Conservation (phyloP, 2,329 filamentous ascomycete species). For the Nothophaeocryptopus gaeumannii region DNA sequence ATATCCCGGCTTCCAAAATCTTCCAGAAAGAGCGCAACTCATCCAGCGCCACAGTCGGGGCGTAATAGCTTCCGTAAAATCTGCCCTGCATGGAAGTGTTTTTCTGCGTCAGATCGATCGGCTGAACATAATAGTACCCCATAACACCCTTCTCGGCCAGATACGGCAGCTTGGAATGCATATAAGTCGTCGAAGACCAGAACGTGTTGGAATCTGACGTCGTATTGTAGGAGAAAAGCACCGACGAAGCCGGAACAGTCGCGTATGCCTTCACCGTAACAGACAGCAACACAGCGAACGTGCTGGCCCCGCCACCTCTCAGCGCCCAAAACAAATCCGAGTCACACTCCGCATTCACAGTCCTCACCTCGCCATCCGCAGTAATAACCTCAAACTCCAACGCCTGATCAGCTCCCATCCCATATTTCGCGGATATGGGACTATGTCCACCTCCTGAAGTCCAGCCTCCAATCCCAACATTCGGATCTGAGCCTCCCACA, state of each 20-base stretch:
- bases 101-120: background rate
- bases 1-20: background rate
- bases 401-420: conserved; percentile 19
- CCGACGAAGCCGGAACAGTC: background rate
- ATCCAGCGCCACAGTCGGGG: background rate
- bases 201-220: conserved; percentile 13
- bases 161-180: conserved; percentile 7
- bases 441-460: conserved; percentile 19
- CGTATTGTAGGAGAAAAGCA: background rate
- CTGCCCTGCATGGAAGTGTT: background rate
- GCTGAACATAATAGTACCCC: conserved; percentile 11
- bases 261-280: conserved; percentile 12
- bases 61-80: conserved; percentile 2
- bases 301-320: conserved; percentile 16
- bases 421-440: conserved; percentile 13
- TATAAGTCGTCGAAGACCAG: conserved; percentile 11
- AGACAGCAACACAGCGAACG: conserved; percentile 10
- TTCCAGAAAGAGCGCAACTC: background rate
- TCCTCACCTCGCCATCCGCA: conserved; percentile 15
- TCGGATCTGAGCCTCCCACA: conserved; percentile 9
- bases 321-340: conserved; percentile 24
- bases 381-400: conserved; percentile 18
- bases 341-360: conserved; percentile 13
- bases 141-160: conserved; percentile 9
- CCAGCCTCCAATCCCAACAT: conserved; percentile 16